These are phyloP conservation scores for Tulasnella sp. DNA, from an alignment of 768 basidiomycete species.

Conservation along the genomic window DNA sequence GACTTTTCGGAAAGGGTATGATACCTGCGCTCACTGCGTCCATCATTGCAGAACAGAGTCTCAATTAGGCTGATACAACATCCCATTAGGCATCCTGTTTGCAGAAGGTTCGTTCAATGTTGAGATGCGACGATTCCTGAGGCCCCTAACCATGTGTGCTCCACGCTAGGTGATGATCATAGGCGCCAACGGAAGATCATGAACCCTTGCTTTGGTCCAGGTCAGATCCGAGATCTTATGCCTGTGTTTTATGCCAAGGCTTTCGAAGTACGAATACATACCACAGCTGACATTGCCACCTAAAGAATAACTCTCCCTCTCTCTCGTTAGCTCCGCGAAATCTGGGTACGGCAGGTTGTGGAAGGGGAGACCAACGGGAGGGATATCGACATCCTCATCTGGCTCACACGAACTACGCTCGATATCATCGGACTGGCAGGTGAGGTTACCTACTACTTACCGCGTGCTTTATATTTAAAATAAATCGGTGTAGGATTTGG, in stretches of 20 bases:
- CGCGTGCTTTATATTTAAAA: neutral
- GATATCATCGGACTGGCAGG: slow-evolving; percentile 33
- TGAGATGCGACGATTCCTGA: neutral
- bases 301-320: no score
- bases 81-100: slow-evolving; percentile 7
- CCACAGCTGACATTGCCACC: no score
- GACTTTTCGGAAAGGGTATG: slow-evolving; percentile 19
- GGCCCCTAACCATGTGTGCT: neutral
- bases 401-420: slow-evolving; percentile 27
- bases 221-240: slow-evolving; percentile 56
- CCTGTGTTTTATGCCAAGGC: slow-evolving; percentile 56
- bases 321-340: slow-evolving; percentile 18
- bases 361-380: neutral
- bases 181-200: slow-evolving; percentile 18
- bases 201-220: slow-evolving; percentile 62
- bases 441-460: neutral
- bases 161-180: slow-evolving; percentile 7
- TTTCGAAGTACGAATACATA: slow-evolving; percentile 38
- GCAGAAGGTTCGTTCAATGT: slow-evolving; percentile 2
- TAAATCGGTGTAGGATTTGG: slow-evolving; percentile 34
- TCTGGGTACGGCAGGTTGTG: slow-evolving; percentile 3
- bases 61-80: neutral
- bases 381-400: neutral
- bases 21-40: slow-evolving; percentile 31
- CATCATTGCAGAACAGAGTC: slow-evolving; percentile 44